These are phyloP conservation scores for Vitis hybrid DNA, from an alignment of 177 flowering plant species.

Conservation along the genomic window DNA sequence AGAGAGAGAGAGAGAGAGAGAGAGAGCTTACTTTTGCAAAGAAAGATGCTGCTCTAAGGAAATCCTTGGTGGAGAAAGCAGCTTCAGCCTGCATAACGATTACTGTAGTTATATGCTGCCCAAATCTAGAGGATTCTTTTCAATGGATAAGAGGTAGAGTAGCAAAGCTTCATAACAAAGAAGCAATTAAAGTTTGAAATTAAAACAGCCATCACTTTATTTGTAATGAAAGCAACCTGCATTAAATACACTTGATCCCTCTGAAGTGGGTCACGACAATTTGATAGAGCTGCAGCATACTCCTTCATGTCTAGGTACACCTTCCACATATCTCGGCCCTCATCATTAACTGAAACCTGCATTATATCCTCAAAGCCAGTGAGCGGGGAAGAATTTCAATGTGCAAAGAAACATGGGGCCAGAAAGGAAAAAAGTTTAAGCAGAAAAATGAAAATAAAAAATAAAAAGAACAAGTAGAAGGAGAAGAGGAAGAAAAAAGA, in stretches of 20 bases:
- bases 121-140: not conserved
- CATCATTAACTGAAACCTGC: slow-evolving; percentile 95
- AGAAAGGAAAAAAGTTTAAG: no score
- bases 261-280: slow-evolving; percentile 87
- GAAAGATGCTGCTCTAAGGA: slow-evolving; percentile 89
- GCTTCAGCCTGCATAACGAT: slow-evolving; percentile 81
- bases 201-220: not conserved
- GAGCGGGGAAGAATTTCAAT: not conserved
- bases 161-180: not conserved
- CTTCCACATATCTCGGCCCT: slow-evolving; percentile 99
- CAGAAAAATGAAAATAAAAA: not conserved
- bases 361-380: slow-evolving; percentile 12
- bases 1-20: slow-evolving; percentile 1
- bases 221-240: slow-evolving; percentile 51
- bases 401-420: not conserved
- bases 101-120: slow-evolving; percentile 2
- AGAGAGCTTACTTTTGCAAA: slow-evolving; percentile 75
- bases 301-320: slow-evolving; percentile 91
- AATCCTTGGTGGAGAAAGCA: slow-evolving; percentile 83
- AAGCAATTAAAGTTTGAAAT: not conserved
- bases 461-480: not conserved
- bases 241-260: slow-evolving; percentile 91
- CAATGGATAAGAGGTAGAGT: not conserved
- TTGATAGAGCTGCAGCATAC: slow-evolving; percentile 82
- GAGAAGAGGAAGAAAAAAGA: not conserved